Evolutionary conservation across 768 basidiomycete species (phyloP).

Genomic region (Mycena alexandri): DNA sequence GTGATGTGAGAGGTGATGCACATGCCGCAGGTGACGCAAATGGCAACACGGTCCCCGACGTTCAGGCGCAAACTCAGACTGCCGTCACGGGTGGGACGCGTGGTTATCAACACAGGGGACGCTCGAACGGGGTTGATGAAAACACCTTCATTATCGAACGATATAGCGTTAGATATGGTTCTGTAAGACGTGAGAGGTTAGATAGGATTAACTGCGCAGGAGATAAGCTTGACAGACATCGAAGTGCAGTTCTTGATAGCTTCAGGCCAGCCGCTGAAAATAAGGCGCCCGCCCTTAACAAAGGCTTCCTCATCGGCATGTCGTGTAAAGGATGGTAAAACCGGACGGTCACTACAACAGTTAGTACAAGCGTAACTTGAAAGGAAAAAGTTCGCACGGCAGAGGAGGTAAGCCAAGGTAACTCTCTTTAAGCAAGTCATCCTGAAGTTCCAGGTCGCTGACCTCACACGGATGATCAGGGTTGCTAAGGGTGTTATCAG

Average conservation of each 20-base stretch:
- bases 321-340: not conserved
- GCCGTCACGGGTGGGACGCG: not conserved
- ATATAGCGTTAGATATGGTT: not conserved
- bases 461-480: not conserved
- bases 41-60: not conserved
- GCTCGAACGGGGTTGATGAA: not conserved
- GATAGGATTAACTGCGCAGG: not conserved
- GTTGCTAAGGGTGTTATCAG: not conserved
- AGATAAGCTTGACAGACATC: not conserved
- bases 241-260: not conserved
- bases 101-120: not conserved
- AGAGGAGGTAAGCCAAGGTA: not conserved
- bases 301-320: not conserved
- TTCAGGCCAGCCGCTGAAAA: not conserved
- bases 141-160: not conserved
- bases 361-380: not conserved
- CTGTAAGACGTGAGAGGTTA: not conserved
- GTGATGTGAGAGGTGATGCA: not conserved
- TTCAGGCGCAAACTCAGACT: not conserved
- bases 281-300: not conserved
- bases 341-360: too few relatives aligned
- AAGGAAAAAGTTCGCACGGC: not conserved
- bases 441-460: not conserved
- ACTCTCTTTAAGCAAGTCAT: not conserved
- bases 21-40: not conserved